Base-by-base conservation (phyloP, 192 early-diverging fungal genomes). In the Podila clonocystis region DNA sequence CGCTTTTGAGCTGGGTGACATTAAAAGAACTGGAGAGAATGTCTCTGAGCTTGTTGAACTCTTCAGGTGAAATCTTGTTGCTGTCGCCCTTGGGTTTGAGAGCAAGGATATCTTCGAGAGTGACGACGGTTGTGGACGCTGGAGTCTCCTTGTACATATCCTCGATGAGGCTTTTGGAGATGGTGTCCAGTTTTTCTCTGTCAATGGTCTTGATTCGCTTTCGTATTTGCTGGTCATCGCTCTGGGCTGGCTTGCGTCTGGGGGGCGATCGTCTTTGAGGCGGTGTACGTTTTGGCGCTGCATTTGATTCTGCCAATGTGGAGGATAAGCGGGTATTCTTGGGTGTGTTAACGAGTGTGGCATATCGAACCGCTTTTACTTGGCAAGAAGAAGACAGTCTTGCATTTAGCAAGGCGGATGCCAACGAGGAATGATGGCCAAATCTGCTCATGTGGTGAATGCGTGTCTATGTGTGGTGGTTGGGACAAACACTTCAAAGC, bases 1-100 rank as follows among this genome's bases (percentile, higher is more conserved):
- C 77, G 7, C 34, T 45, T 19, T 64, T 80, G 66, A 80, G 77
- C 29, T 80, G 77, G 26, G 6, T 34, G 28, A 69, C 66, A 55
- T 80, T 80, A 62, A 80, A 80, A 0, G 77, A 80, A 4, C 60
- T 20, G 28, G 70, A 70, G 0, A 80, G 31, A 19, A 58, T 13
- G 17, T 73, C 70, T 58, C 61, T 73, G 55, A 80, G 41, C 36
- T 73, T 80, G 36, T 80, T 62, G 29, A 80, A 80, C 8, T 73
- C 77, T 5, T 73, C 70, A 7, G 59, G 61, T 15, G 77, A 48
- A 15, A 80, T 31, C 11, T 58, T 69, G 13, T 19, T 26, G 31
- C 38, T 59, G 19, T 49, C 15, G 17, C 26, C 26, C 17, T 28
- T 28, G 9, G 77, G 70, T 61, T 61, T 68, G 41, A 80, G 71